Evolutionary conservation across 2,329 filamentous ascomycete species (phyloP).

Genomic region (Botrytis galanthina): DNA sequence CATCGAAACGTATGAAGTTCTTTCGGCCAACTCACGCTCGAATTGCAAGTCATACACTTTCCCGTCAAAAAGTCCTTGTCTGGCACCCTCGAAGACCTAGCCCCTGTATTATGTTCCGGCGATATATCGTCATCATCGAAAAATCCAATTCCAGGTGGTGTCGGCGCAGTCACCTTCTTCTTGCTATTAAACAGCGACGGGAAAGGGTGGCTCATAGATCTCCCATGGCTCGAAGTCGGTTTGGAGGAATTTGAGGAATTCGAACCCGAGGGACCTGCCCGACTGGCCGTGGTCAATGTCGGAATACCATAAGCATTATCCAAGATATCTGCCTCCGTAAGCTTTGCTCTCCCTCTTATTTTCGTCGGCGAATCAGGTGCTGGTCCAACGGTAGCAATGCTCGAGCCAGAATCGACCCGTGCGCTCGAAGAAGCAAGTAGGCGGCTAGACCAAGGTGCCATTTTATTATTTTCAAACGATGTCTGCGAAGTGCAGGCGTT

Average conservation of each 20-base stretch:
- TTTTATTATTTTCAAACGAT: conserved; percentile 24
- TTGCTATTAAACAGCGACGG: conserved; percentile 66
- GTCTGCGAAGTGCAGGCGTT: conserved; percentile 19
- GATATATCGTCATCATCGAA: conserved; percentile 8
- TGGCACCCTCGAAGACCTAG: conserved; percentile 38
- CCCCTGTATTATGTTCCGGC: conserved; percentile 32
- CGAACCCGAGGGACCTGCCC: conserved; percentile 20
- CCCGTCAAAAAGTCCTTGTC: conserved; percentile 65
- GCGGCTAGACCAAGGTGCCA: conserved; percentile 38
- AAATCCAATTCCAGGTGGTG: conserved; percentile 13
- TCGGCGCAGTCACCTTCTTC: conserved; percentile 47
- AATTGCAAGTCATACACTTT: conserved; percentile 83
- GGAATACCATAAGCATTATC: conserved; percentile 38
- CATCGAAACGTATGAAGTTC: conserved; percentile 75
- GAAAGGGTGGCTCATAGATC: conserved; percentile 77
- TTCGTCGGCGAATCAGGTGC: conserved; percentile 12
- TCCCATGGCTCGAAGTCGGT: conserved; percentile 23
- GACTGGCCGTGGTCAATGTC: conserved; percentile 21
- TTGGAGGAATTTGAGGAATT: conserved; percentile 21
- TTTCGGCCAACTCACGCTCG: conserved; percentile 74
- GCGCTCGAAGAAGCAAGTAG: conserved; percentile 35
- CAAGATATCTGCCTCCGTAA: conserved; percentile 38
- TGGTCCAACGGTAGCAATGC: conserved; percentile 6
- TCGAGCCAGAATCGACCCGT: conserved; percentile 28
- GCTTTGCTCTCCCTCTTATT: conserved; percentile 22